phyloP scores from a whole-genome alignment of 2,329 filamentous ascomycete genomes.

The Clonostachys byssicola region DNA sequence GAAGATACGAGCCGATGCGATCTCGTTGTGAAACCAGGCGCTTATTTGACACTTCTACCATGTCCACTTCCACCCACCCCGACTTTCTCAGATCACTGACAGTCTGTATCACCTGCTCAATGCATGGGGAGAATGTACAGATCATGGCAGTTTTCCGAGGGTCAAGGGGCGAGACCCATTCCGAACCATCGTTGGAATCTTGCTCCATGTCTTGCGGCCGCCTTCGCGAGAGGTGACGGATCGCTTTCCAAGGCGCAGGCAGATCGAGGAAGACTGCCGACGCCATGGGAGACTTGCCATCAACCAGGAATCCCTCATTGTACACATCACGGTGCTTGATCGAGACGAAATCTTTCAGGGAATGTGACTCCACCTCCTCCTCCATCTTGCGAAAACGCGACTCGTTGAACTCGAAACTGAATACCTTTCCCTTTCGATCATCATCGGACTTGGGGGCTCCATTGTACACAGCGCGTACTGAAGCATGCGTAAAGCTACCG shows the following conservation, averaged over 20 bases:
- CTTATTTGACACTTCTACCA: constrained; percentile 83
- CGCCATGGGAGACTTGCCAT: constrained; percentile 56
- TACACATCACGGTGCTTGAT: constrained; percentile 80
- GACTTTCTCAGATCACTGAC: constrained; percentile 74
- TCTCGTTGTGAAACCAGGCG: constrained; percentile 81
- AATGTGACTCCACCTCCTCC: constrained; percentile 66
- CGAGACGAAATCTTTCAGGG: constrained; percentile 60
- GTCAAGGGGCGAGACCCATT: constrained; percentile 61
- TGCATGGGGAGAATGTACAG: constrained; percentile 95
- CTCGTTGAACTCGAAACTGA: constrained; percentile 79
- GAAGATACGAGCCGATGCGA: constrained; percentile 64
- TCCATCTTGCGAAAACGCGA: constrained; percentile 66
- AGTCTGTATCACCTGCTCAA: constrained; percentile 90
- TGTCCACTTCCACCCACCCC: constrained; percentile 88
- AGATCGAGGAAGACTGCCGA: constrained; percentile 76
- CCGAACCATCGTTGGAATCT: constrained; percentile 12
- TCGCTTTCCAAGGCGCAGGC: constrained; percentile 75
- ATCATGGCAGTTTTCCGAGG: constrained; percentile 69
- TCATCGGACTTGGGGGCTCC: constrained; percentile 50
- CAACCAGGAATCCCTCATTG: constrained; percentile 64
- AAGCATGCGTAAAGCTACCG: constrained; percentile 79
- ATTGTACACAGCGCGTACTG: constrained; percentile 71
- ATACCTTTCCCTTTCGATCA: constrained; percentile 60
- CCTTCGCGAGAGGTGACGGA: constrained; percentile 67
- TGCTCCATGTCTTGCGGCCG: constrained; percentile 21